Percentiles rank a stretch among this genome's conserved stretches.
phyloP scores from a whole-genome alignment of 441 rosid genomes.

The Adansonia gregorii region DNA sequence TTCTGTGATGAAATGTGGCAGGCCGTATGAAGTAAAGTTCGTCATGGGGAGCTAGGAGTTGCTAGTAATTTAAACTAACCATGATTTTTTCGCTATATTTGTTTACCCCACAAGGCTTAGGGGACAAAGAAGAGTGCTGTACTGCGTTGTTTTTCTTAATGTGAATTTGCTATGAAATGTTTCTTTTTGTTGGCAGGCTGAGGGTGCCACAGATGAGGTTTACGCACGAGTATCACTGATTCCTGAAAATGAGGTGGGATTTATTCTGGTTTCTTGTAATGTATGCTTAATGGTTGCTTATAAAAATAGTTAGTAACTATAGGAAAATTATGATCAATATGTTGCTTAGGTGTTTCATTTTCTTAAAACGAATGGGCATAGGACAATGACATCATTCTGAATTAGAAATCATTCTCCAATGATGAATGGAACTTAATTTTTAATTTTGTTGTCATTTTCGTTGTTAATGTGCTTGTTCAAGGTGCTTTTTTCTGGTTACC shows the following conservation, averaged over 20 bases:
- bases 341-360: background rate
- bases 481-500: background rate
- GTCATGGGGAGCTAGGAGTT: background rate
- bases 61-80: background rate
- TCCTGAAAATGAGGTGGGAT: conserved; percentile 76
- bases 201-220: conserved; percentile 82
- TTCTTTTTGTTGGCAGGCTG: conserved; percentile 63
- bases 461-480: background rate
- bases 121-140: conserved; percentile 13
- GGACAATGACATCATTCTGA: conserved; percentile 10
- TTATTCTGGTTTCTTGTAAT: conserved; percentile 28
- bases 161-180: conserved; percentile 26
- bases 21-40: background rate
- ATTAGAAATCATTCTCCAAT: background rate
- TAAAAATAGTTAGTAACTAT: background rate
- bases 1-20: conserved; percentile 7
- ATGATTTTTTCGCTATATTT: background rate
- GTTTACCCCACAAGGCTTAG: background rate
- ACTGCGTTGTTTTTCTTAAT: background rate
- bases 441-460: background rate
- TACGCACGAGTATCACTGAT: conserved; percentile 83
- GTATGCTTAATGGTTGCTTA: conserved; percentile 17
- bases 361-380: background rate
- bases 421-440: background rate
- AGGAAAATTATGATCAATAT: background rate